Percentiles rank a stretch among this genome's conserved stretches.
phyloP scores from a whole-genome alignment of 2,329 filamentous ascomycete species.

The Thyridium curvatum region DNA sequence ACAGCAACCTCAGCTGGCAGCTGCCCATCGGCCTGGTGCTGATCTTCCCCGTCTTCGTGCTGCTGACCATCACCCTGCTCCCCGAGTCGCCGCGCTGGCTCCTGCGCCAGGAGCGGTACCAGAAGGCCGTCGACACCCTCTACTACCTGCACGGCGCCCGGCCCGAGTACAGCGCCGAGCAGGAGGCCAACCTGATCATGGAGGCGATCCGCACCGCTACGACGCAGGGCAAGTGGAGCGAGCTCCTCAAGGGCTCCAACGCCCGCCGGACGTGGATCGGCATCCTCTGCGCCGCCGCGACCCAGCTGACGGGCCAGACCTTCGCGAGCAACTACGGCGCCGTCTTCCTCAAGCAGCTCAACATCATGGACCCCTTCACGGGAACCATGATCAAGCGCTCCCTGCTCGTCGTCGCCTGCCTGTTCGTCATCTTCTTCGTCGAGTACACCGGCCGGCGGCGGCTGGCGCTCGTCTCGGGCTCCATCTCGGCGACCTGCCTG shows the following conservation, averaged over 20 bases:
- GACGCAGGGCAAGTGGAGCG: slow-evolving; percentile 5
- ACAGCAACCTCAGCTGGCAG: slow-evolving; percentile 2
- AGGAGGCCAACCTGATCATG: slow-evolving; percentile 7
- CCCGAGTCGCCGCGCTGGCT: slow-evolving; percentile 12
- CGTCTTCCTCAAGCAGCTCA: slow-evolving; percentile 9
- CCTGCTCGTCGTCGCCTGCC: too few relatives aligned
- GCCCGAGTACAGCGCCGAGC: slow-evolving; percentile 8
- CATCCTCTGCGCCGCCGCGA: slow-evolving; percentile 1
- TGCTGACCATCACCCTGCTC: slow-evolving; percentile 4
- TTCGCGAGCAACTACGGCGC: slow-evolving; percentile 10
- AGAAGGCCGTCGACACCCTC: slow-evolving; percentile 4
- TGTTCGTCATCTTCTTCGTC: slow-evolving; percentile 1
- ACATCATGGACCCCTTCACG: slow-evolving; percentile 6
- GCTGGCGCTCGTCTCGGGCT: slow-evolving; percentile 3
- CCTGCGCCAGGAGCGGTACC: slow-evolving; percentile 5
- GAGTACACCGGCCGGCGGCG: slow-evolving; percentile 7
- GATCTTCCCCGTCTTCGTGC: slow-evolving; percentile 1
- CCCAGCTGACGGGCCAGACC: slow-evolving; percentile 7
- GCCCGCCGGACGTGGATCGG: slow-evolving; percentile 3
- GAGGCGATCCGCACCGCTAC: slow-evolving; percentile 2
- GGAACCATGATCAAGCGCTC: too few relatives aligned
- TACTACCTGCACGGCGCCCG: slow-evolving; percentile 5
- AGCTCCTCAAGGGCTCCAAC: background rate
- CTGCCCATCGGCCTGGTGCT: slow-evolving; percentile 8
- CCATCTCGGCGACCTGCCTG: slow-evolving; percentile 4